Base-by-base conservation (phyloP, 2,329 filamentous ascomycete species). In the Cercospora beticola region DNA sequence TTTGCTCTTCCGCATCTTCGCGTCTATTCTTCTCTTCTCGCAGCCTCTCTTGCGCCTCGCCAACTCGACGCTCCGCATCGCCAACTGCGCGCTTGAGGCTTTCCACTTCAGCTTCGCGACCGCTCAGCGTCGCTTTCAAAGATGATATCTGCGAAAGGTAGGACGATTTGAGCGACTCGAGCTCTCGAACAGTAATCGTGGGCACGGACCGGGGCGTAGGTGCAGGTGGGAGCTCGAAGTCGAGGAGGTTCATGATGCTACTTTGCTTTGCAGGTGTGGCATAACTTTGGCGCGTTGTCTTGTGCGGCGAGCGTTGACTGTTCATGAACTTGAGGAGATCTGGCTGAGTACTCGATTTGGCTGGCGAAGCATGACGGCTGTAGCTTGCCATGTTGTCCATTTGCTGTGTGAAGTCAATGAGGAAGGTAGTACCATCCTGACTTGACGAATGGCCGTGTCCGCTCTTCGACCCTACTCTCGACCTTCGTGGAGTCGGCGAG, bases 111-210 rank as follows among this genome's bases (percentile, higher is more conserved):
- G 94, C 94, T 78, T 98, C 94, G 76, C 95, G 96, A 60, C 95
- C 95, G 75, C 90, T 94, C 9, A 99, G 84, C 9, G 92, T 94
- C 3, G 95, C 95, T 77, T 92, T 95, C 18, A 99, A 87, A n/a
- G 92, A 93, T 70, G 93, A 97, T 68, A 99, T 97, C 78, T 98
- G 92, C 0, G 94, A 97, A 62, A 96, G 86, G 75, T 97, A 96
- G 26, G 87, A 87, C 0, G 94, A 97, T 79, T 98, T 98, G 69
- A 98, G 85, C 14, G 91, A 92, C 78, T 99, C 95, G 2, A 98
- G 85, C 81, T 99, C 95, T 36, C 95, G 89, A 1, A 95, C 92
- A 1, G 94, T 97, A 73, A 98, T 91, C 8, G 90, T 92, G 0
- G 95, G 95, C 43, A 98, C 87, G 65, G 93, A 97, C 70, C 94